Conservation (phyloP, 2,329 filamentous ascomycete species). For the Pseudogymnoascus sp. region DNA sequence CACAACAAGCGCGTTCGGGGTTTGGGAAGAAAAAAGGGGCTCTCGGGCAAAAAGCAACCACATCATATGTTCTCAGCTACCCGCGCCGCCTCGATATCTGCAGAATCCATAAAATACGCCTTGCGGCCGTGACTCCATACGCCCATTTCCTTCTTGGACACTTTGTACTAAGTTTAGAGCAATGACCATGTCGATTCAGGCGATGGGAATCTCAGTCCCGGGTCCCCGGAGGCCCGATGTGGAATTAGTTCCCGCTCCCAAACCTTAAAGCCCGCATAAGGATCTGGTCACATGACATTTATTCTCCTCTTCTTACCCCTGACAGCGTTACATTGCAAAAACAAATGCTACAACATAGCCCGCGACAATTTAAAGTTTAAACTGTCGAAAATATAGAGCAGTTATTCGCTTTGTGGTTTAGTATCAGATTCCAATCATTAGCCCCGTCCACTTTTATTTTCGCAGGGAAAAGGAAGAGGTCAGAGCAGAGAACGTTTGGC, state of each 20-base stretch:
- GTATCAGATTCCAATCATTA: background rate
- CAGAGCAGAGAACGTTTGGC: background rate
- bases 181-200: background rate
- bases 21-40: background rate
- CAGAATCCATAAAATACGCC: background rate
- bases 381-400: background rate
- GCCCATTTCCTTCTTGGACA: background rate
- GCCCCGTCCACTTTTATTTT: background rate
- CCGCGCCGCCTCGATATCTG: background rate
- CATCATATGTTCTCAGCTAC: background rate
- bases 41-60: background rate
- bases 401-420: background rate
- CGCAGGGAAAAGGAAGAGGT: background rate
- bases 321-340: background rate
- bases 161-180: conserved; percentile 3
- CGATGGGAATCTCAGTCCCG: conserved; percentile 1
- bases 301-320: background rate
- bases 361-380: background rate
- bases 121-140: background rate
- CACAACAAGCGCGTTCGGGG: background rate
- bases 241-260: conserved; percentile 1
- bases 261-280: conserved; percentile 5
- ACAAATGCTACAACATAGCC: background rate
- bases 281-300: background rate
- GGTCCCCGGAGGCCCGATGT: background rate